A percentile compares a stretch with the other conserved stretches of the same genome.
Evolutionary conservation across 176 grass and related monocot genomes (phyloP).

Genomic region (Melocanna baccifera): DNA sequence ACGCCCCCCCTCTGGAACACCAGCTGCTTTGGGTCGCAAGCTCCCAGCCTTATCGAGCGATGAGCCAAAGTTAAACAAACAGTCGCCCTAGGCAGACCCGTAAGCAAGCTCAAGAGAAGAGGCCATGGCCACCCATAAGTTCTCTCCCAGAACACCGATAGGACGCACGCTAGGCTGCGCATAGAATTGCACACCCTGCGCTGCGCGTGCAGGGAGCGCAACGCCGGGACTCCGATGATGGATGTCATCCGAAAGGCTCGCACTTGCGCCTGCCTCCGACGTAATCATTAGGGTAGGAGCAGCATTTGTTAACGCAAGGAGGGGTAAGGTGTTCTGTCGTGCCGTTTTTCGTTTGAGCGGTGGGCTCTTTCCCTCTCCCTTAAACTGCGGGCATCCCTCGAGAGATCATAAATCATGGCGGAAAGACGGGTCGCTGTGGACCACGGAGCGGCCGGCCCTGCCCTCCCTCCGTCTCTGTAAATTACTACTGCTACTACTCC

Average conservation of each 20-base stretch:
- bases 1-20: no score
- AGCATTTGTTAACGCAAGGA: no score
- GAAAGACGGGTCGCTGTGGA: not conserved
- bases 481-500: not conserved
- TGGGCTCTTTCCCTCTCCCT: not conserved
- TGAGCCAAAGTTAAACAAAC: no score
- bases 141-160: not conserved
- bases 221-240: not conserved
- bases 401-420: conserved; percentile 17
- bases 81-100: no score
- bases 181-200: not conserved
- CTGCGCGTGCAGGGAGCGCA: not conserved
- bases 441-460: not conserved
- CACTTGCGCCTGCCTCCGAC: not conserved
- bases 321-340: no score
- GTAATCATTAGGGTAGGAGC: not conserved
- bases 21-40: no score
- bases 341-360: not conserved
- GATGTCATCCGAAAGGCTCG: conserved; percentile 13
- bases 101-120: not conserved
- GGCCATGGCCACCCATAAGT: not conserved
- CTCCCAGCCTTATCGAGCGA: no score
- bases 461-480: not conserved
- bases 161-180: not conserved
- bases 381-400: not conserved